Evolutionary conservation across 768 basidiomycete genomes (phyloP), one percentile per base, ranked within the genome.

Genomic region (Xanthoconium purpureum): DNA sequence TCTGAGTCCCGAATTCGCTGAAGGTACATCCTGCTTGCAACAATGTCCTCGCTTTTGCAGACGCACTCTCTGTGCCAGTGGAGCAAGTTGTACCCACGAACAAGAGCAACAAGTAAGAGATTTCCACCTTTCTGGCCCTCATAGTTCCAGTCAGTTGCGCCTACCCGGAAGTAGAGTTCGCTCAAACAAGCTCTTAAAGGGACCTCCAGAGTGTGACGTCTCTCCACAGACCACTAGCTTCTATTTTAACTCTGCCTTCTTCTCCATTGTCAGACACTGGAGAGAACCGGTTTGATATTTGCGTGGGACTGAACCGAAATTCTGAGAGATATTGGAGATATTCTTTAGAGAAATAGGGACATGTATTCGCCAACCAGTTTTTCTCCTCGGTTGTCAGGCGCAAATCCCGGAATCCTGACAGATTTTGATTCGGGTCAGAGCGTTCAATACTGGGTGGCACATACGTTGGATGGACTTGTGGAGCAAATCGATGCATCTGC

Each of bases 141-240:
- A 58, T 94, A 85, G 52, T 71, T 81, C 96, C 96, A 99, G 63
- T 95, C 87, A 2, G 78, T 88, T 62, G 81, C 81, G 38, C 84
- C 86, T 17, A 80, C 78, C 18, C 73, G 78, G 74, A 96, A 99
- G 74, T 92, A 96, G 20, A 85, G 84, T 70, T 99, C 94, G 65
- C 91, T 93, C 48, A 99, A 76, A 59, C 85, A 85, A 14, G 94
- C 86, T 92, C 98, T 94, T 50, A 98, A 75, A 1, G 94, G 95
- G 2, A 98, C 94, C 74, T 98, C 97, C 96, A 99, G 29, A 97
- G 75, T 55, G 98, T 96, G 8, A 89, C 81, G 61, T 94, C 91
- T 0, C 74, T 73, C 93, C 93, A 95, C 6, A 78, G 79, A 8
- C 92, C 94, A 30, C 66, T 66, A 6, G 83, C 81, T 58, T 85